Evolutionary conservation across 2,329 filamentous ascomycete species (phyloP).

Genomic region (Ceratocystis harringtonii): DNA sequence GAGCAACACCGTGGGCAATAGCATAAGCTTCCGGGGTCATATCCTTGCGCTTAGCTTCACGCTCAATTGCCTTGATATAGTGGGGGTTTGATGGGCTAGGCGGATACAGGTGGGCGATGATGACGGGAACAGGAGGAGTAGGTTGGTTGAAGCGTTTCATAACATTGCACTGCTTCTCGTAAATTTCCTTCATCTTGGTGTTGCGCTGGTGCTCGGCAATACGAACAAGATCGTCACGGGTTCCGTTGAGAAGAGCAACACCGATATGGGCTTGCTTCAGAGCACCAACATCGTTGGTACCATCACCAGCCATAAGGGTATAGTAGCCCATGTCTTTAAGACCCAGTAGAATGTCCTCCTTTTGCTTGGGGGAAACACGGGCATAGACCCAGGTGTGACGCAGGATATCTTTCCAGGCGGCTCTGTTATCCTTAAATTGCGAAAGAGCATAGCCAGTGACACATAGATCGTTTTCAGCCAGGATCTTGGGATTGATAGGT

Average conservation of each 20-base stretch:
- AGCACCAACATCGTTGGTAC: constrained; percentile 94
- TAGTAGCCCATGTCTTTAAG: constrained; percentile 95
- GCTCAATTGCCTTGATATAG: constrained; percentile 78
- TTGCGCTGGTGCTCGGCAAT: constrained; percentile 90
- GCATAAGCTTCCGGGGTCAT: constrained; percentile 45
- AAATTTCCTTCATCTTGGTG: constrained; percentile 96
- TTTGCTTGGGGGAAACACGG: constrained; percentile 94
- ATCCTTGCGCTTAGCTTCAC: constrained; percentile 68
- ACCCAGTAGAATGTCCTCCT: constrained; percentile 94
- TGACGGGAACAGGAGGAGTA: constrained; percentile 72
- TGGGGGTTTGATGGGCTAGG: constrained; percentile 86
- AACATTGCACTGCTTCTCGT: constrained; percentile 84
- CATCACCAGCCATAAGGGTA: constrained; percentile 95
- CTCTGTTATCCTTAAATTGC: constrained; percentile 64
- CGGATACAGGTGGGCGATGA: constrained; percentile 89
- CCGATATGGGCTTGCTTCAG: constrained; percentile 97
- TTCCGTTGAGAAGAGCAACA: constrained; percentile 89
- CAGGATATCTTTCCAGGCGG: constrained; percentile 61
- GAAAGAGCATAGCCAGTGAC: constrained; percentile 86
- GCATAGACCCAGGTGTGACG: constrained; percentile 95
- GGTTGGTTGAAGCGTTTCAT: constrained; percentile 96
- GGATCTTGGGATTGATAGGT: constrained; percentile 64
- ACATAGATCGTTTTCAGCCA: constrained; percentile 80
- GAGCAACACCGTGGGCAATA: constrained; percentile 36
- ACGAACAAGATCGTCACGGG: constrained; percentile 73